Evolutionary conservation across 441 rosid genomes (phyloP).

Genomic region (Lagerstroemia fauriei): DNA sequence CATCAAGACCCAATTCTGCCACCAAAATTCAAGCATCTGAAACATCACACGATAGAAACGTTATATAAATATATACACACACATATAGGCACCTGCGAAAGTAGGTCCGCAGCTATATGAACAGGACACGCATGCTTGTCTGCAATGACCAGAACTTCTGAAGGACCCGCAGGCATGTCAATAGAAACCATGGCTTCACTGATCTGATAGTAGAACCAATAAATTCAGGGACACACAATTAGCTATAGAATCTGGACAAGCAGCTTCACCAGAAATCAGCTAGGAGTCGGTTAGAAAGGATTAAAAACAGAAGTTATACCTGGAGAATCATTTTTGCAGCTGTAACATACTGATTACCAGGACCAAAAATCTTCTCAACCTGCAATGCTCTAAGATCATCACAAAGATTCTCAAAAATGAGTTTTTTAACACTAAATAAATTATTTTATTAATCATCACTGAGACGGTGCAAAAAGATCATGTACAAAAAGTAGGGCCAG

Average conservation of each 20-base stretch:
- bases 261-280: not conserved
- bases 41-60: not conserved
- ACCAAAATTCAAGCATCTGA: not conserved
- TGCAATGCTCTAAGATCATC: conserved; percentile 31
- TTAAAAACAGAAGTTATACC: conserved; percentile 39
- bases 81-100: conserved; percentile 67
- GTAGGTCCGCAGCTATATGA: conserved; percentile 85
- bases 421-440: no score
- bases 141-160: conserved; percentile 86
- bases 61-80: not conserved
- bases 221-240: not conserved
- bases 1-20: not conserved
- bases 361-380: conserved; percentile 93
- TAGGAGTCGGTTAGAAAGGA: conserved; percentile 4
- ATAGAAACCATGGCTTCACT: conserved; percentile 96
- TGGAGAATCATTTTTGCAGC: conserved; percentile 96
- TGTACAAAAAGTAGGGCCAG: no score
- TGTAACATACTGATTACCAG: conserved; percentile 90
- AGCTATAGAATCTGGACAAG: not conserved
- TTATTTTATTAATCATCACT: no score
- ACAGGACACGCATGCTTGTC: conserved; percentile 74
- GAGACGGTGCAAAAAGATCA: no score
- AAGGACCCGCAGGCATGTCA: conserved; percentile 99
- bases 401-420: not conserved
- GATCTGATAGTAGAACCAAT: conserved; percentile 51